Evolutionary conservation across 306 rosid species (phyloP), one percentile per base, ranked within the genome.

Genomic region (Rosa multiflora): DNA sequence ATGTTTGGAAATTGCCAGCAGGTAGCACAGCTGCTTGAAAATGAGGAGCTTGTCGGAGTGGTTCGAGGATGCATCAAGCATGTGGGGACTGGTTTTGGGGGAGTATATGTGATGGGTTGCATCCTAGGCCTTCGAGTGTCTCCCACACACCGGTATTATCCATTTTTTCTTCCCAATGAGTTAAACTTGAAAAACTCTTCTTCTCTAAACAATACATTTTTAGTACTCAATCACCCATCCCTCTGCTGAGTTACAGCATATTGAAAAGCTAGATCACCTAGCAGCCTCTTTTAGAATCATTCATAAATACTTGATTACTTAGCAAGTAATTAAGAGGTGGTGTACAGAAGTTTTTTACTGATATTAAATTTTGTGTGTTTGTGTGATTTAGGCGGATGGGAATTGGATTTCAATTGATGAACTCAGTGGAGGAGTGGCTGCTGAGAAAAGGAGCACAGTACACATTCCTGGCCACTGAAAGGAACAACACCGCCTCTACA

Each of bases 61-160:
- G 89, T 90, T 86, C 80, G 89, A 42, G 97, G 95, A 70, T 90
- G 97, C 83, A 85, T 90, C 77, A 89, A 88, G 89, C 83, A 78
- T 81, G 81, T 92, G 79, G 74, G 64, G 67, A 86, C 89, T 83
- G 70, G 70, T 52, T 79, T 82, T 74, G 89, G 90, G 53, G 79
- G 51, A 76, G 81, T 82, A 67, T 70, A 84, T 55, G 61, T 88
- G 79, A 87, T 92, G 53, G 97, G 94, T 56, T 90, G 88, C 75
- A 83, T 92, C 49, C 78, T 90, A 37, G 97, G 97, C 78, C 97
- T 92, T 72, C 83, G 94, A 26, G 94, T 92, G 69, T 90, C 97
- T 77, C 94, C 93, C 72, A 39, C 84, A 68, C 84, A 84, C 80
- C 77, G 93, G 97, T 89, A 86, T 39, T 6, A 9, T 40, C 14